Conservation (phyloP, 108 stramenopile species). For the Cylindrotheca closterium region DNA sequence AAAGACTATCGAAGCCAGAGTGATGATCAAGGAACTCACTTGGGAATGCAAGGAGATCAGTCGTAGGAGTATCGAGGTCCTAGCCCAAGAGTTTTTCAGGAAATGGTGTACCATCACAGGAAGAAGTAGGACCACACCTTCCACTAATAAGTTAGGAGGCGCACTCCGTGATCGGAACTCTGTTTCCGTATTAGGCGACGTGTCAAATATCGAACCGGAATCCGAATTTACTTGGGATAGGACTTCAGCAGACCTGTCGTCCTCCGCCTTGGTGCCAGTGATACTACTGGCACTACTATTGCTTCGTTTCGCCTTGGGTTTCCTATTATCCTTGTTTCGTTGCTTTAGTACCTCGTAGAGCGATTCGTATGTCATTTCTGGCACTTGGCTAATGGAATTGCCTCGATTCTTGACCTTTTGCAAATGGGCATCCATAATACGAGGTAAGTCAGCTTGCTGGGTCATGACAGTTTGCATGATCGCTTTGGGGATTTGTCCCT, state of each 20-base stretch:
- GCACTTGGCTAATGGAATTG: neutral
- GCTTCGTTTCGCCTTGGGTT: neutral
- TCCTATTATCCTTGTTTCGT: neutral
- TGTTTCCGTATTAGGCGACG: neutral
- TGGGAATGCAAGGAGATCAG: neutral
- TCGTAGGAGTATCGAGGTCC: conserved; percentile 1
- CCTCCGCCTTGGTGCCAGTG: neutral
- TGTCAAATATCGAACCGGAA: neutral
- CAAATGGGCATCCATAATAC: conserved; percentile 9
- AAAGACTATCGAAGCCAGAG: neutral
- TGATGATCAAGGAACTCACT: neutral
- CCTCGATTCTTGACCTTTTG: conserved; percentile 2
- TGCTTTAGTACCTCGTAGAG: neutral
- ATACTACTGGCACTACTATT: neutral
- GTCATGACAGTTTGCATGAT: conserved; percentile 18
- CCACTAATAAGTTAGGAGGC: neutral
- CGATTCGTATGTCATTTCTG: conserved; percentile 9
- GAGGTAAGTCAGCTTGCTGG: conserved; percentile 34
- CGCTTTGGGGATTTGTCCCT: conserved; percentile 26
- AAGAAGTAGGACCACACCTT: conserved; percentile 8
- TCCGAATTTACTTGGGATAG: no score
- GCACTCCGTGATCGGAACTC: neutral
- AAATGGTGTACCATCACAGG: conserved; percentile 13
- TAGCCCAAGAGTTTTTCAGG: no score
- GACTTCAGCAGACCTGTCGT: neutral